phyloP scores from a whole-genome alignment of 768 basidiomycete genomes.

The Dictyophora rubrovolvata region DNA sequence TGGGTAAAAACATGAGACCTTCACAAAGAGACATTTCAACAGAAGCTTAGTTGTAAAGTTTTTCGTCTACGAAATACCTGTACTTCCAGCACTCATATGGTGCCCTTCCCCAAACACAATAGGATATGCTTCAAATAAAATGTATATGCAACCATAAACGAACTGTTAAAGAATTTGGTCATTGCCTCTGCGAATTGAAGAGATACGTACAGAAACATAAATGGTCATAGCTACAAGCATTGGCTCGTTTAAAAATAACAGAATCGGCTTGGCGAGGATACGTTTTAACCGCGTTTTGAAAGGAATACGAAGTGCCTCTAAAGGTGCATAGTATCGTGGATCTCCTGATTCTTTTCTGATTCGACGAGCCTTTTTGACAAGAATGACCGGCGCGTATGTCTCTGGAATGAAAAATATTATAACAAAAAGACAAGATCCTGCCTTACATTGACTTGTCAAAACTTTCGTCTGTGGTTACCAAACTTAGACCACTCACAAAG shows the following conservation, averaged over 20 bases:
- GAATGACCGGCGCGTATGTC: conserved; percentile 18
- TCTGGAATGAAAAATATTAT: conserved; percentile 3
- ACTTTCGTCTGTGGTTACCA: conserved; percentile 15
- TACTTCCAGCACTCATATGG: conserved; percentile 14
- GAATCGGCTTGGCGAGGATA: conserved; percentile 8
- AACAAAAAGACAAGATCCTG: conserved; percentile 1
- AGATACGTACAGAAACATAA: conserved; percentile 21
- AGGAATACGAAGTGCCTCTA: conserved; percentile 12
- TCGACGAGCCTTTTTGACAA: conserved; percentile 22
- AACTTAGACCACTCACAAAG: conserved; percentile 17
- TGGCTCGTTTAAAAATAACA: conserved; percentile 14
- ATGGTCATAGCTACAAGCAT: conserved; percentile 25
- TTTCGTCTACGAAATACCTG: not conserved
- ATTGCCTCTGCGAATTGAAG: not conserved
- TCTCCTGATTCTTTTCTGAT: conserved; percentile 25
- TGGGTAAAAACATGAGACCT: conserved; percentile 25
- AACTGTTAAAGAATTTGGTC: conserved; percentile 6
- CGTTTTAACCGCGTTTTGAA: not conserved
- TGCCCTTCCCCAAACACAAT: conserved; percentile 23
- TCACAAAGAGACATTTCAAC: not conserved
- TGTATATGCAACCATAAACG: conserved; percentile 20
- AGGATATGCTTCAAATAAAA: conserved; percentile 25
- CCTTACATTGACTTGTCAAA: conserved; percentile 10
- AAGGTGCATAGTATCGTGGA: conserved; percentile 22
- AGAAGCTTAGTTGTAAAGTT: not conserved